Evolutionary conservation across 306 rosid genomes (phyloP).

Genomic region (Cucurbita pepo): DNA sequence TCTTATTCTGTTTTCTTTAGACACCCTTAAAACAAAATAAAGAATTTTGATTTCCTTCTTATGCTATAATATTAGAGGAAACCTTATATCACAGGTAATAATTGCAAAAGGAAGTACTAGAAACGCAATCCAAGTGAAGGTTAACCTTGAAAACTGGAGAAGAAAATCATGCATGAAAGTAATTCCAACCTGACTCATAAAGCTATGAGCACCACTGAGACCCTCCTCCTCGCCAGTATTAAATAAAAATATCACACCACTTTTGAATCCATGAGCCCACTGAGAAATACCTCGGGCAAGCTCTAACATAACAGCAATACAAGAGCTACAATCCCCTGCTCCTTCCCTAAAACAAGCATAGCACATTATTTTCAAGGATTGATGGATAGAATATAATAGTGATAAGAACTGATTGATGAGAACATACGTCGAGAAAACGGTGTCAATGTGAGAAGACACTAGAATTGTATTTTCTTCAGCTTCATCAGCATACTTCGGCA

Average conservation of each 20-base stretch:
- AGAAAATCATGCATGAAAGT: slow-evolving; percentile 4
- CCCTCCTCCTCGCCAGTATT: slow-evolving; percentile 99
- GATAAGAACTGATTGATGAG: neutral
- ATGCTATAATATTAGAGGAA: neutral
- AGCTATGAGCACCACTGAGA: slow-evolving; percentile 92
- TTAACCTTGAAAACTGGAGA: neutral
- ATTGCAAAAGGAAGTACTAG: neutral
- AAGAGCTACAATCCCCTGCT: slow-evolving; percentile 96
- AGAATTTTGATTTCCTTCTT: neutral
- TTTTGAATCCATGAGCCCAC: slow-evolving; percentile 92
- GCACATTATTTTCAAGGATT: slow-evolving; percentile 5
- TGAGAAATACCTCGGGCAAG: slow-evolving; percentile 95
- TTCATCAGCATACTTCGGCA: slow-evolving; percentile 58
- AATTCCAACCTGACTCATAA: slow-evolving; percentile 70
- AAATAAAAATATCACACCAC: slow-evolving; percentile 69
- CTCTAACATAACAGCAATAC: slow-evolving; percentile 85
- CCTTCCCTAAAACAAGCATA: slow-evolving; percentile 64
- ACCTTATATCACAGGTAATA: neutral
- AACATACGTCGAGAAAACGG: slow-evolving; percentile 75
- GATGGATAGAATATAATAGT: neutral
- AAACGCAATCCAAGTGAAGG: neutral
- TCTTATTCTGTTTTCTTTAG: neutral
- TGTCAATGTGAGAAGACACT: slow-evolving; percentile 91
- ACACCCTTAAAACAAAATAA: neutral
- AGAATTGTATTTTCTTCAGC: slow-evolving; percentile 68